phyloP scores from a whole-genome alignment of 148 eudicot species.

The Rhododendron griersonianum region DNA sequence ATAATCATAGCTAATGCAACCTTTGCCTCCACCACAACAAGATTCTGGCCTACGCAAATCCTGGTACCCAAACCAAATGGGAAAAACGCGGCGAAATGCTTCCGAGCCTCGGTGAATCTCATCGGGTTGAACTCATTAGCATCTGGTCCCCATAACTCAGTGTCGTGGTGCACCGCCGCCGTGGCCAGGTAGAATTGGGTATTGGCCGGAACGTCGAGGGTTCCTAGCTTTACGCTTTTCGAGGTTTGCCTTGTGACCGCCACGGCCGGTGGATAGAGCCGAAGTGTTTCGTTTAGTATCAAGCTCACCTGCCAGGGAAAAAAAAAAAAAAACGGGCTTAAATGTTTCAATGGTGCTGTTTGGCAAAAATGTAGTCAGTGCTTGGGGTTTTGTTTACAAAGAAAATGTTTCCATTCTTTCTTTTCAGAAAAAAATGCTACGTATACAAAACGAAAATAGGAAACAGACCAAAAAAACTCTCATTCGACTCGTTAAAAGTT shows the following conservation, averaged over 20 bases:
- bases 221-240: slow-evolving; percentile 34
- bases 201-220: slow-evolving; percentile 41
- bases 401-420: not conserved
- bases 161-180: too few species aligned
- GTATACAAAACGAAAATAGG: too few species aligned
- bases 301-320: slow-evolving; percentile 39
- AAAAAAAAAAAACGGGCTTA: too few species aligned
- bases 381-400: not conserved
- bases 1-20: slow-evolving; percentile 53
- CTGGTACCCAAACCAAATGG: slow-evolving; percentile 72
- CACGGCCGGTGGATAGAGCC: slow-evolving; percentile 72
- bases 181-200: too few species aligned
- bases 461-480: too few species aligned
- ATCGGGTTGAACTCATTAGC: too few species aligned
- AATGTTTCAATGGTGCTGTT: not conserved
- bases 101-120: slow-evolving; percentile 26
- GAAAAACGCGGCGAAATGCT: slow-evolving; percentile 44
- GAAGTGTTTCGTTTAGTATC: slow-evolving; percentile 63
- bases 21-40: slow-evolving; percentile 65
- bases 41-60: slow-evolving; percentile 70
- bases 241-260: slow-evolving; percentile 43
- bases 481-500: too few species aligned
- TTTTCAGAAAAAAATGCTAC: too few species aligned
- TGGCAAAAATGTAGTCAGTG: not conserved
- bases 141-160: too few species aligned